phyloP scores from a whole-genome alignment of 305 asterid genomes.

The Rubia peregrina region DNA sequence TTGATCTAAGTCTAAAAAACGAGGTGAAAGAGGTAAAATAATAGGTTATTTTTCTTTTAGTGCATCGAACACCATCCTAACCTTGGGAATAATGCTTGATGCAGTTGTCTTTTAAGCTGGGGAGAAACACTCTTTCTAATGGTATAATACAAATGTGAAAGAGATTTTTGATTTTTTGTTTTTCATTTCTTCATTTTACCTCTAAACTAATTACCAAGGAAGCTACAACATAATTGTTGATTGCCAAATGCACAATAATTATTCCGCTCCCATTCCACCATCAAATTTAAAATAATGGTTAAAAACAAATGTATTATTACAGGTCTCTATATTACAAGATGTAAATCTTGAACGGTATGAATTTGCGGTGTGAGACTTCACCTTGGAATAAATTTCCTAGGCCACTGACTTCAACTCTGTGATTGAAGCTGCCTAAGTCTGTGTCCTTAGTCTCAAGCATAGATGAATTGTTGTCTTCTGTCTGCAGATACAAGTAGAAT shows the following conservation, averaged over 20 bases:
- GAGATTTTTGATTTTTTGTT: too few species aligned
- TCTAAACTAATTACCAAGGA: not conserved
- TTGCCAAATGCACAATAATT: not conserved
- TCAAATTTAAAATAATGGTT: not conserved
- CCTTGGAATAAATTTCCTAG: conserved; percentile 70
- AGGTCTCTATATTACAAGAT: not conserved
- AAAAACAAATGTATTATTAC: not conserved
- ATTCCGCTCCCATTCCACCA: not conserved
- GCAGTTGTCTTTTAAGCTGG: conserved; percentile 69
- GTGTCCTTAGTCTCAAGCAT: conserved; percentile 47
- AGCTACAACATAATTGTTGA: not conserved
- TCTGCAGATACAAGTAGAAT: conserved; percentile 36
- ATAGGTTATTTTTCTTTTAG: too few species aligned
- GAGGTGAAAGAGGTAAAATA: too few species aligned
- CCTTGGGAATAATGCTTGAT: conserved; percentile 87
- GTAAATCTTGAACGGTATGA: not conserved
- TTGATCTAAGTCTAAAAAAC: too few species aligned
- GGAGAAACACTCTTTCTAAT: not conserved
- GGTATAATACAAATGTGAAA: too few species aligned
- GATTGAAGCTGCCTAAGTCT: conserved; percentile 49
- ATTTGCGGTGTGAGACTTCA: conserved; percentile 21
- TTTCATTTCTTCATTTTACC: too few species aligned
- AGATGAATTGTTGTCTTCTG: conserved; percentile 41
- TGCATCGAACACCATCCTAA: conserved; percentile 29
- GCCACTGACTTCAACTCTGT: conserved; percentile 74